Evolutionary conservation across 2,329 filamentous ascomycete genomes (phyloP).

Genomic region (Aschersonia sp.): DNA sequence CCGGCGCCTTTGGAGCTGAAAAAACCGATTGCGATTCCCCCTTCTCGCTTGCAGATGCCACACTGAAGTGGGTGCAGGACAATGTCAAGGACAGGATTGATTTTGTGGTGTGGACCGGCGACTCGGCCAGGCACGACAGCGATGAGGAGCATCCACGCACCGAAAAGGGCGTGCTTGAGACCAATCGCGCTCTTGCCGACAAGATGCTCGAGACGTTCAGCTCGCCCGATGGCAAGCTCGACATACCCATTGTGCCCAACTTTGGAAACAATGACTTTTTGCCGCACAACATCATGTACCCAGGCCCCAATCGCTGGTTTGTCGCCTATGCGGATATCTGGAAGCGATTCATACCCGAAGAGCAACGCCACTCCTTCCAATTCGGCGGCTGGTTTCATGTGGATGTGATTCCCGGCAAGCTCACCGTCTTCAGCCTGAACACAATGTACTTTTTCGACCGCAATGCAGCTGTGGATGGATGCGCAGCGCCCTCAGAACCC

Average conservation of each 20-base stretch:
- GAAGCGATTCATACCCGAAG: conserved; percentile 78
- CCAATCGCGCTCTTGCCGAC: conserved; percentile 62
- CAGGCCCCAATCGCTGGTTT: conserved; percentile 80
- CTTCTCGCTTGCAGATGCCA: conserved; percentile 66
- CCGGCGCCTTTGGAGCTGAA: conserved; percentile 73
- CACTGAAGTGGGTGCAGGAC: conserved; percentile 73
- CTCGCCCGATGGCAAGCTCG: conserved; percentile 39
- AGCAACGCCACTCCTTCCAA: conserved; percentile 79
- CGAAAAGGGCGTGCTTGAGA: conserved; percentile 56
- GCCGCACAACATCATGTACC: conserved; percentile 83
- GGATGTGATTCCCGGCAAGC: conserved; percentile 73
- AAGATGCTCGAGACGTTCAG: conserved; percentile 66
- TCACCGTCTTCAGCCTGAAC: conserved; percentile 89
- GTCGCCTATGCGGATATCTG: conserved; percentile 65
- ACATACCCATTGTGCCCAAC: conserved; percentile 73
- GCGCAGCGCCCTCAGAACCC: conserved; percentile 61
- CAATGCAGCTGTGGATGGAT: conserved; percentile 89
- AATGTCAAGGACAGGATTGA: conserved; percentile 69
- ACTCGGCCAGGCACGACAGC: conserved; percentile 79
- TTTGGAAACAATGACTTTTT: conserved; percentile 97
- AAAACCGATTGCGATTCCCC: conserved; percentile 84
- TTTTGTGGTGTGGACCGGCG: conserved; percentile 87
- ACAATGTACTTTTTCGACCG: conserved; percentile 92
- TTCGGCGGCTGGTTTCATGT: conserved; percentile 90
- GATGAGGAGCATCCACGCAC: conserved; percentile 69